Evolutionary conservation across 768 basidiomycete genomes (phyloP), one percentile per base, ranked within the genome.

Genomic region (Cystofilobasidium macerans): DNA sequence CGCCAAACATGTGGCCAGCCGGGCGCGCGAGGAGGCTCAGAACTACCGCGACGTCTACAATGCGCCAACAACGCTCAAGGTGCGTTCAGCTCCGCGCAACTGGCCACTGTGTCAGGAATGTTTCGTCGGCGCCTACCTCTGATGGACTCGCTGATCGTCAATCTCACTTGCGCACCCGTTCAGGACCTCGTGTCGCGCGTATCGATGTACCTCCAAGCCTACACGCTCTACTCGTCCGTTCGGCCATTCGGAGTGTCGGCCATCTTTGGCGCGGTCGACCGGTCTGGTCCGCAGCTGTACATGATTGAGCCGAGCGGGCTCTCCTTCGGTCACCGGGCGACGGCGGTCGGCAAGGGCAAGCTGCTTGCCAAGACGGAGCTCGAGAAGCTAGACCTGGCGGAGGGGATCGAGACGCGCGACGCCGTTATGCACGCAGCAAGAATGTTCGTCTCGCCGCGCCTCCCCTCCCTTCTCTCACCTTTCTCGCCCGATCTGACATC

Each of bases 281-380:
- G 89, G 77, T 81, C 82, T 53, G 90, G 89, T 6, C 93, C 95
- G 62, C 79, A 81, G 57, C 79, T 99, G 32, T 95, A 84, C 78
- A 86, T 95, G 64, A 82, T 97, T 58, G 95, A 99, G 76, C 95
- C 95, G 18, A 93, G 89, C 71, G 95, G 95, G 30, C 84, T 93
- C 30, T 90, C 84, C 78, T 87, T 85, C 76, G 95, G 95, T 35
- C 97, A 97, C 77, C 82, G 92, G 65, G 94, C 92, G 32, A 88
- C 88, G 18, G 95, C 95, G n/a, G 86, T 93, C 33, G 95, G 95
- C 62, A 99, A 98, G 77, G 95, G 95, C n/a, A 85, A 88, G 64
- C 91, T 95, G 73, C 80, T 98, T 69, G 95, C 95, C 24, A 98
- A 97, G 82, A 98, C 94, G 11, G 95, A 98, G 76, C 78, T 99